Evolutionary conservation across 2,329 filamentous ascomycete species (phyloP).

Genomic region (Nemania diffusa): DNA sequence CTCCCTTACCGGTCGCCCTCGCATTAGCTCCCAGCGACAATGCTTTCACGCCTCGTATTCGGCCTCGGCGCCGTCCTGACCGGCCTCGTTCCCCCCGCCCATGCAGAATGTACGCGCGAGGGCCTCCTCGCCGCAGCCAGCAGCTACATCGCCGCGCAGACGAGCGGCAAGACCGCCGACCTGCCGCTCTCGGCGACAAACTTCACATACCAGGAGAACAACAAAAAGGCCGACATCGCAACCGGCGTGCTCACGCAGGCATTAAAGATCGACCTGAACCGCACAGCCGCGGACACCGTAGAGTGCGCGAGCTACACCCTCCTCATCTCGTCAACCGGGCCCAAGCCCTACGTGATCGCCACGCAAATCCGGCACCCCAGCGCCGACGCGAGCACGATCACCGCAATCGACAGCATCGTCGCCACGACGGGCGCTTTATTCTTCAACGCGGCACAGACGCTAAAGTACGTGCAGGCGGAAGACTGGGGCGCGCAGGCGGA

Average conservation of each 20-base stretch:
- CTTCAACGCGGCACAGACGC: conserved; percentile 51
- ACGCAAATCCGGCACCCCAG: conserved; percentile 50
- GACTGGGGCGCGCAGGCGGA: conserved; percentile 48
- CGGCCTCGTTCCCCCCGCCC: background rate
- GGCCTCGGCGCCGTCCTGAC: conserved; percentile 23
- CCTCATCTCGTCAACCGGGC: conserved; percentile 48
- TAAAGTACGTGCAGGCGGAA: conserved; percentile 48
- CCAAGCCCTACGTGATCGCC: conserved; percentile 50
- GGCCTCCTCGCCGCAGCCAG: conserved; percentile 45
- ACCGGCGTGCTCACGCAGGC: conserved; percentile 42
- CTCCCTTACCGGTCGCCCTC: background rate
- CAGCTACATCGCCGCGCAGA: conserved; percentile 45
- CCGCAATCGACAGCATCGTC: conserved; percentile 50
- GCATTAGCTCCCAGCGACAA: background rate
- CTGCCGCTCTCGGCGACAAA: conserved; percentile 41
- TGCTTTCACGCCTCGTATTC: conserved; percentile 19
- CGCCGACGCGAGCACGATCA: conserved; percentile 42
- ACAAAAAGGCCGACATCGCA: conserved; percentile 41
- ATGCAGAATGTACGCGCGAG: conserved; percentile 46
- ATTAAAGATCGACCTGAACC: conserved; percentile 45
- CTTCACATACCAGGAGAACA: conserved; percentile 48
- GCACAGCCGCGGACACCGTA: conserved; percentile 42
- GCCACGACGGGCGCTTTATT: conserved; percentile 52
- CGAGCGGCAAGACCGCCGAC: conserved; percentile 38
- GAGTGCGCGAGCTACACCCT: conserved; percentile 52